Evolutionary conservation across 169 alveolate species (phyloP).

Genomic region (Eimeria maxima): DNA sequence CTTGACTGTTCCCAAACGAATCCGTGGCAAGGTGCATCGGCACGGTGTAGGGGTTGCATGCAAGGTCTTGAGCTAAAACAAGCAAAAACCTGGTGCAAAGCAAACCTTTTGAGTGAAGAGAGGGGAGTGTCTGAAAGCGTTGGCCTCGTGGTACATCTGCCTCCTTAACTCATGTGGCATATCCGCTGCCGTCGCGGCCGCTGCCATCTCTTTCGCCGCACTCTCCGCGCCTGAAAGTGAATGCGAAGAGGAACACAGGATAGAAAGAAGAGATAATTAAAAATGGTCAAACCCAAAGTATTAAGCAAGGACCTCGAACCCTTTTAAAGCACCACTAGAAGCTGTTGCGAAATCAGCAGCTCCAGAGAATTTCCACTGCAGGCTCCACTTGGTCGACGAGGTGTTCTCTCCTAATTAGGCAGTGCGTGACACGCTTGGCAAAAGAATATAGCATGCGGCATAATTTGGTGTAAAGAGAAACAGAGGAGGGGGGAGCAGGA

Average conservation of each 20-base stretch:
- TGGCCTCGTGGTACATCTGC: slow-evolving; percentile 70
- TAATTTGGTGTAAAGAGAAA: background rate
- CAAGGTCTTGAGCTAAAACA: background rate
- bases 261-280: too few species aligned
- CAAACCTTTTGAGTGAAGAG: slow-evolving; percentile 71
- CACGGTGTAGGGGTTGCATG: background rate
- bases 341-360: background rate
- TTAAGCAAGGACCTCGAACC: background rate
- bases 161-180: slow-evolving; percentile 71
- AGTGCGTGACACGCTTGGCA: background rate
- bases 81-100: background rate
- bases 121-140: slow-evolving; percentile 65
- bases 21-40: background rate
- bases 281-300: background rate
- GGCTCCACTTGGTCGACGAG: background rate
- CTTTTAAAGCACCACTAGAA: background rate
- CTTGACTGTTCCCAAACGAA: too few species aligned
- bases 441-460: too few species aligned
- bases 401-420: background rate
- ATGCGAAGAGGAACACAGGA: background rate
- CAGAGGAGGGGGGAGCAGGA: background rate
- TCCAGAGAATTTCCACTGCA: background rate
- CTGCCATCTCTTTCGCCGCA: slow-evolving; percentile 15
- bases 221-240: slow-evolving; percentile 18
- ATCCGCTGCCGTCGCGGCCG: slow-evolving; percentile 15